Conservation (phyloP, 1,284 basidiomycete species). For the Inonotus obliquus region DNA sequence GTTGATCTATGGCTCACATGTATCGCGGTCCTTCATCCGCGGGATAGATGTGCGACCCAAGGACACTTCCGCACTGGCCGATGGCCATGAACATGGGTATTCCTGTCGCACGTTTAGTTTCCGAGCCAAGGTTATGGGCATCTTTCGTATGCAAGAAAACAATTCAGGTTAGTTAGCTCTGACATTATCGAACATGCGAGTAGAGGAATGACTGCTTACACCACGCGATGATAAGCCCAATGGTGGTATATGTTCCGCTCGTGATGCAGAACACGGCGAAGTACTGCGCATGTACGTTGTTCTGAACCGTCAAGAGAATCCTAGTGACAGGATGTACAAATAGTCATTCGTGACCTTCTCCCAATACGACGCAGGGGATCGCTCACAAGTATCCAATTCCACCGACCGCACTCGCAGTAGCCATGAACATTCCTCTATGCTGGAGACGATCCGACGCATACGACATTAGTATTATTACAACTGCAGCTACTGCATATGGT, state of each 20-base stretch:
- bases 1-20: conserved; percentile 34
- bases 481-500: conserved; percentile 71
- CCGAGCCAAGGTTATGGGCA: conserved; percentile 70
- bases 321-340: conserved; percentile 26
- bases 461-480: conserved; percentile 58
- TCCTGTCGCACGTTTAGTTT: conserved; percentile 71
- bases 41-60: conserved; percentile 70
- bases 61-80: conserved; percentile 68
- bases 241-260: conserved; percentile 63
- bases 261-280: conserved; percentile 69
- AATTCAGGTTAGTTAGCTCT: background rate
- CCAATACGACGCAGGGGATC: background rate
- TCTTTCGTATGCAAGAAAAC: conserved; percentile 29
- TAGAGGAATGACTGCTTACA: conserved; percentile 40
- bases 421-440: conserved; percentile 60
- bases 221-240: conserved; percentile 67
- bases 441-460: conserved; percentile 70
- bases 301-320: conserved; percentile 39
- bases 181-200: background rate
- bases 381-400: conserved; percentile 64
- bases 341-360: too few relatives aligned
- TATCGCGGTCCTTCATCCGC: conserved; percentile 58
- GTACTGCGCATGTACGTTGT: conserved; percentile 51
- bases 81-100: conserved; percentile 74
- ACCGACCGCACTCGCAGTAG: conserved; percentile 43